Evolutionary conservation across 106 monocot genomes (phyloP), one percentile per base, ranked within the genome.

Genomic region (Dendrobium chrysotoxum): DNA sequence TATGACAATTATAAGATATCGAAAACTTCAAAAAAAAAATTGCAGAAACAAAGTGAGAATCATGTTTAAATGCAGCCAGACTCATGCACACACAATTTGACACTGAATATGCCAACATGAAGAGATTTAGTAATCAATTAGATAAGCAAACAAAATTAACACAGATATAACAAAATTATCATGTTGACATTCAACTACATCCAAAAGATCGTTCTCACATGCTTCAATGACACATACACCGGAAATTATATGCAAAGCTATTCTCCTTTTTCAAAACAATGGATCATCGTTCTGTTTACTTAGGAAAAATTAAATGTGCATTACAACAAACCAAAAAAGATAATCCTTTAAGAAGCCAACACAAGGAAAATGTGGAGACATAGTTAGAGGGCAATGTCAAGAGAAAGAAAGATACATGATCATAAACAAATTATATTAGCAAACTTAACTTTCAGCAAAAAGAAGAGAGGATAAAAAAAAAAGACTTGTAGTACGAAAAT

Each of bases 1-100:
- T 9, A 82, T 80, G 39, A 38, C 85, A 26, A 25, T 47, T 0
- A 47, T 47, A 76, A 21, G 47, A 47, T 77, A 53, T 28, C 17
- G 12, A 77, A 53, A 15, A 25, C 2, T 53, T 35, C 54, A 18
- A 17, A 26, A 76, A 76, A 76, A 76, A 46, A 76, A 31, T 16
- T 61, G 30, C 18, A 30, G 31, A 30, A 35, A 70, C 16, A 3
- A 61, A 61, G 35, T 31, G 35, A 67, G 28, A 70, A 70, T 16
- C 70, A 35, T 31, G 15, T 4, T 35, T 35, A 15, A 35, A 70
- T 65, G 31, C 70, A 35, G 61, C 31, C 70, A 68, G 11, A 70
- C 70, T 70, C 31, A 15, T 65, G 25, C 26, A 7, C 64, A 65
- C 11, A 65, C n/a, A 26, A 65, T n/a, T 65, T 65, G 64, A 65